Base-by-base conservation (phyloP, 306 rosid species). In the Quercus dentata region DNA sequence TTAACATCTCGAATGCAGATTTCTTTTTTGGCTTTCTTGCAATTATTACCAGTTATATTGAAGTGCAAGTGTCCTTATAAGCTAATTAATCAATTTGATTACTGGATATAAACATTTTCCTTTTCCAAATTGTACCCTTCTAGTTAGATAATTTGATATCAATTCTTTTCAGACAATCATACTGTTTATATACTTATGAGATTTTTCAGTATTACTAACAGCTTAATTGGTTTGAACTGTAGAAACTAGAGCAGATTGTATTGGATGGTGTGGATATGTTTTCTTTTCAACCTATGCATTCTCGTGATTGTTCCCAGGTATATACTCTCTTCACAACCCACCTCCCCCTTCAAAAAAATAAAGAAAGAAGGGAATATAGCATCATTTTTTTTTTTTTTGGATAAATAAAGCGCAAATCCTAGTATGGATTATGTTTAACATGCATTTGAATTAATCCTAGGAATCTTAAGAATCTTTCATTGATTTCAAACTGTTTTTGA, bases 271-370 rank as follows among this genome's bases (percentile, higher is more conserved):
- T 82, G 70, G 98, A 95, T 78, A 89, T 90, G 63, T 91, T 85
- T 85, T 86, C 94, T 79, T 92, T 95, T 85, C 92, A 87, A 79
- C 97, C 99, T 75, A 92, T 91, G 96, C 97, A 92, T 83, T 79
- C 92, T 74, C 87, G 90, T 63, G 99, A 91, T 84, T 95, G 99
- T 84, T 76, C 91, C 63, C 99, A 90, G 98, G 99, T 95, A 81
- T 23, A 23, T 75, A 23, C 21, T 65, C 65, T 33, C 15, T 11
- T 21, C 21, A 8, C 41, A 8, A 46, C 49, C 8, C 3, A 46
- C 21, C 51, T 9, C 4, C 14, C 13, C 15, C 51, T 1, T 1
- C 4, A 17, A 12, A 19, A 67, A 8, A 35, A 49, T 10, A 12
- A 49, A 49, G 4, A 49, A 49, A 49, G 5, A 49, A 49, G 5